phyloP scores from a whole-genome alignment of 2,329 filamentous ascomycete genomes.

The Pseudogymnoascus sp. region DNA sequence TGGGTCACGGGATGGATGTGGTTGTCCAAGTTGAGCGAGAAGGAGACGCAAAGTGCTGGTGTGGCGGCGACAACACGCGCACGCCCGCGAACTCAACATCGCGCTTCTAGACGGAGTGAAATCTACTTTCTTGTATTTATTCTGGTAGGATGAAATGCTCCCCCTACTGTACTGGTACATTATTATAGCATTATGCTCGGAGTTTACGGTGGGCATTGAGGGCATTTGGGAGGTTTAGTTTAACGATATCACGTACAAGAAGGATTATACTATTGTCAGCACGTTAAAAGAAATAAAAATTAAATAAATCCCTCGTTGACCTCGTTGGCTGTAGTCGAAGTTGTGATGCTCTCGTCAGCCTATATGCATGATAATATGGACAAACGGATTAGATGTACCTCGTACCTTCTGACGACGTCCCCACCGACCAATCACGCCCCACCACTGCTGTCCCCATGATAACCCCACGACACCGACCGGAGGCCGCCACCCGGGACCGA shows the following conservation, averaged over 20 bases:
- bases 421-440: background rate
- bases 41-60: conserved; percentile 60
- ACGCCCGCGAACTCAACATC: background rate
- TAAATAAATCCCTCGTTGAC: background rate
- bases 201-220: background rate
- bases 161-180: background rate
- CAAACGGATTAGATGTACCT: background rate
- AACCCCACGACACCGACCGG: background rate
- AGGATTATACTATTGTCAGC: background rate
- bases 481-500: background rate
- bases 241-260: background rate
- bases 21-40: conserved; percentile 84
- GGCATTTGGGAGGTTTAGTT: background rate
- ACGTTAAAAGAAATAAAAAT: background rate
- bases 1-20: conserved; percentile 65
- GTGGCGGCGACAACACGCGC: conserved; percentile 29
- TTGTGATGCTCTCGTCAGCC: background rate
- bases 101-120: background rate
- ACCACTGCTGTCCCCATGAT: background rate
- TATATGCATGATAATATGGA: background rate
- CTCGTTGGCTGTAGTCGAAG: background rate
- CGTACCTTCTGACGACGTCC: background rate
- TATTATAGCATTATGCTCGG: background rate
- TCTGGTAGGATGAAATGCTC: background rate
- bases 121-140: conserved; percentile 1